Conservation (phyloP, 73 alveolate genomes). For the Vitrella brassicaformis region DNA sequence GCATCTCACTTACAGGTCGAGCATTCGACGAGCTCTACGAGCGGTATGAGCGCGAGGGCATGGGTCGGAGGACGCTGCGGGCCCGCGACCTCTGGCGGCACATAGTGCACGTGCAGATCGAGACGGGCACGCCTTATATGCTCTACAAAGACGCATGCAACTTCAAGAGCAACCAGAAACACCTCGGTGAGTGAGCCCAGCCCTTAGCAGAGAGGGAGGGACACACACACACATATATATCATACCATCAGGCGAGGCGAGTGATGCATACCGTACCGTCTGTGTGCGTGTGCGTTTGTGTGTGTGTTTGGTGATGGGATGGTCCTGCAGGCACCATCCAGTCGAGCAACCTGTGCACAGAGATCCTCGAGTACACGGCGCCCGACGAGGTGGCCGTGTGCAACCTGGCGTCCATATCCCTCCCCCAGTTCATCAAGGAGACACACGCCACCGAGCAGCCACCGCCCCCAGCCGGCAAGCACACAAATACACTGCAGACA, state of each 20-base stretch:
- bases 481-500: too few species aligned
- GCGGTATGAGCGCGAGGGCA: constrained; percentile 56
- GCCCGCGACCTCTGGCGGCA: constrained; percentile 58
- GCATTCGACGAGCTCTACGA: constrained; percentile 60
- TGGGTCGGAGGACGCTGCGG: constrained; percentile 6
- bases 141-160: constrained; percentile 61
- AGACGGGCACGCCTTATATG: constrained; percentile 92
- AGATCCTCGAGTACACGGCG: constrained; percentile 76
- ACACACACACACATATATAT: too few species aligned
- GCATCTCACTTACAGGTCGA: constrained; percentile 57
- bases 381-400: constrained; percentile 86
- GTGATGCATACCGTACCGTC: too few species aligned
- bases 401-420: constrained; percentile 55
- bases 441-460: neutral
- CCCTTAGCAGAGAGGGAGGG: too few species aligned
- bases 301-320: too few species aligned
- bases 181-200: too few species aligned
- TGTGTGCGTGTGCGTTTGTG: too few species aligned
- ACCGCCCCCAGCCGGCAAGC: neutral
- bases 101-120: constrained; percentile 68
- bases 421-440: neutral
- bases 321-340: constrained; percentile 80
- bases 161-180: constrained; percentile 21
- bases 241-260: too few species aligned
- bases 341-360: constrained; percentile 81